These are phyloP conservation scores for Acacia concinna DNA, from an alignment of 331 rosid genomes.

Conservation along the genomic window DNA sequence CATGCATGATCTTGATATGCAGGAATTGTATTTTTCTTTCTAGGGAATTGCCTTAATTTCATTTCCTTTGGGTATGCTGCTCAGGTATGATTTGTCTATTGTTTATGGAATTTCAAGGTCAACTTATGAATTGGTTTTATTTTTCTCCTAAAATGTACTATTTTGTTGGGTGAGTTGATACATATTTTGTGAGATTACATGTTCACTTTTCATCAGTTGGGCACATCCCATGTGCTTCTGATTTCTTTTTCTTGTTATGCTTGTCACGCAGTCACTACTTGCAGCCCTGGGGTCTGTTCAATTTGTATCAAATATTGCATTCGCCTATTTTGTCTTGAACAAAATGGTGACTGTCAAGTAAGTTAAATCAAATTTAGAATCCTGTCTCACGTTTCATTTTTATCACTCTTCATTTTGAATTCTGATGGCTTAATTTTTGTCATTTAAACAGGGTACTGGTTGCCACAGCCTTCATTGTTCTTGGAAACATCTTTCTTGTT, in stretches of 20 bases:
- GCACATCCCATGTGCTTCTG: conserved; percentile 26
- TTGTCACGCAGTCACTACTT: conserved; percentile 80
- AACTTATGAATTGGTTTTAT: neutral
- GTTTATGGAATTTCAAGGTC: neutral
- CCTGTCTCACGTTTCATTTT: conserved; percentile 12
- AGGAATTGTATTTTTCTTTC: conserved; percentile 82
- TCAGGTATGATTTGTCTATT: conserved; percentile 61
- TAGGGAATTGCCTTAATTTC: conserved; percentile 91
- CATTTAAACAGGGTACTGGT: conserved; percentile 76
- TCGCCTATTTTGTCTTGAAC: conserved; percentile 90
- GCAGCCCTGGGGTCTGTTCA: conserved; percentile 98
- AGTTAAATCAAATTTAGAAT: conserved; percentile 37
- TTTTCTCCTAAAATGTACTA: neutral
- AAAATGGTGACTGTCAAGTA: conserved; percentile 81
- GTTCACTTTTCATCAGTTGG: conserved; percentile 19
- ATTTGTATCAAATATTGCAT: conserved; percentile 95
- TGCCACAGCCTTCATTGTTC: conserved; percentile 95
- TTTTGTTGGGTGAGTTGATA: conserved; percentile 1
- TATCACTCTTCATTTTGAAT: neutral
- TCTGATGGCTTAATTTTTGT: conserved; percentile 17
- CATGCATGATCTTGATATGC: conserved; percentile 34
- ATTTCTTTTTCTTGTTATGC: conserved; percentile 22
- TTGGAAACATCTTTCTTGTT: conserved; percentile 88
- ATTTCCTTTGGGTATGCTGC: conserved; percentile 98
- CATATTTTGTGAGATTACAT: neutral